These are phyloP conservation scores for Canavalia ensiformis DNA, from an alignment of 306 rosid genomes.

Conservation along the genomic window DNA sequence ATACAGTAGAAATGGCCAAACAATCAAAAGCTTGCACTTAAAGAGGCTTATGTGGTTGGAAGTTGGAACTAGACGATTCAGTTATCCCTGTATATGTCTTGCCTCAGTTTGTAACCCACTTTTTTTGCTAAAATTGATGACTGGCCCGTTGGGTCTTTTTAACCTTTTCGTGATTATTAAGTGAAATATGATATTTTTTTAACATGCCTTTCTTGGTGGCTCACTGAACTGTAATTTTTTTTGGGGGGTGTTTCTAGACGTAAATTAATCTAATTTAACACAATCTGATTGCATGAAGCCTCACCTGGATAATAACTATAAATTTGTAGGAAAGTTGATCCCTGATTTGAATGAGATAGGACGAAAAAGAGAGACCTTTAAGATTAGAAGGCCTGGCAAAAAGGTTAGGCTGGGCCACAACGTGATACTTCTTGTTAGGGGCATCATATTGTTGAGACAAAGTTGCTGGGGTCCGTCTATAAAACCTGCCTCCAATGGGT, in stretches of 20 bases:
- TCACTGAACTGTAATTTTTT: neutral
- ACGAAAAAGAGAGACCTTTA: neutral
- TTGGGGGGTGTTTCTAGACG: neutral
- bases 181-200: neutral
- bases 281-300: constrained; percentile 4
- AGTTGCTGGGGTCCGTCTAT: constrained; percentile 19
- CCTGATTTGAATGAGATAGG: neutral
- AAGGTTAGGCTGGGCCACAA: constrained; percentile 15
- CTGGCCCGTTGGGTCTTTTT: neutral
- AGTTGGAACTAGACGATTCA: constrained; percentile 10
- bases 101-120: neutral
- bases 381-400: neutral
- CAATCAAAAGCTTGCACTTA: constrained; percentile 1
- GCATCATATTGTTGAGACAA: constrained; percentile 29
- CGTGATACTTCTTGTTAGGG: neutral
- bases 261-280: neutral
- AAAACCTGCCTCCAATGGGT: constrained; percentile 37
- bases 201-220: neutral
- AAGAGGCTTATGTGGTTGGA: constrained; percentile 1
- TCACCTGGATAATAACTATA: neutral
- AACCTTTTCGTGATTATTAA: neutral
- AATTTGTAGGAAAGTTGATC: neutral
- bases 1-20: neutral
- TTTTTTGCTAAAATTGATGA: constrained; percentile 11
- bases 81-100: neutral